Percentiles rank a stretch among this genome's conserved stretches.
Evolutionary conservation across 768 basidiomycete genomes (phyloP).

Genomic region (Russula abietina): DNA sequence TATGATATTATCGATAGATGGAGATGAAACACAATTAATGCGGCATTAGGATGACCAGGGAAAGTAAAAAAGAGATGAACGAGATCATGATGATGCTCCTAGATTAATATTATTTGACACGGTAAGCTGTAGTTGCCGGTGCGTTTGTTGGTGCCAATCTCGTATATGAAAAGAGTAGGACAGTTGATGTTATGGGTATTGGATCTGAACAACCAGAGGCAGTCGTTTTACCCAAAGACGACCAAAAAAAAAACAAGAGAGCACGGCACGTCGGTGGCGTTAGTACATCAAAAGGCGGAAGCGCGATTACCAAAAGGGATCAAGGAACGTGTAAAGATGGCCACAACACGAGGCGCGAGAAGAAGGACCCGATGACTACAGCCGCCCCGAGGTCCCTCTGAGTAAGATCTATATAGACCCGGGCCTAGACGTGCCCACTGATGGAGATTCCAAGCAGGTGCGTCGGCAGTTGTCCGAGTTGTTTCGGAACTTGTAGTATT

Average conservation of each 20-base stretch:
- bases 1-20: neutral
- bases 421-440: constrained; percentile 9
- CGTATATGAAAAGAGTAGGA: neutral
- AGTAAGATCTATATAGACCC: constrained; percentile 4
- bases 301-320: constrained; percentile 1
- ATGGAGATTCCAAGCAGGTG: too few species aligned
- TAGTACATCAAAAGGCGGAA: neutral
- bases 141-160: neutral
- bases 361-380: neutral
- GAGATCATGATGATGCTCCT: too few species aligned
- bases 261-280: neutral
- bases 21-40: neutral
- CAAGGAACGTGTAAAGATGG: constrained; percentile 18
- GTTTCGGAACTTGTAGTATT: neutral
- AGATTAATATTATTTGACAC: too few species aligned
- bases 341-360: constrained; percentile 11
- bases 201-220: neutral
- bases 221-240: neutral
- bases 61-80: constrained; percentile 2
- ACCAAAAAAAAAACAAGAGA: neutral
- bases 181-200: too few species aligned
- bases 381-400: neutral
- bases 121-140: neutral
- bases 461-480: too few species aligned
- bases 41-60: neutral